phyloP scores from a whole-genome alignment of 768 basidiomycete species.

The Lactarius tabidus region DNA sequence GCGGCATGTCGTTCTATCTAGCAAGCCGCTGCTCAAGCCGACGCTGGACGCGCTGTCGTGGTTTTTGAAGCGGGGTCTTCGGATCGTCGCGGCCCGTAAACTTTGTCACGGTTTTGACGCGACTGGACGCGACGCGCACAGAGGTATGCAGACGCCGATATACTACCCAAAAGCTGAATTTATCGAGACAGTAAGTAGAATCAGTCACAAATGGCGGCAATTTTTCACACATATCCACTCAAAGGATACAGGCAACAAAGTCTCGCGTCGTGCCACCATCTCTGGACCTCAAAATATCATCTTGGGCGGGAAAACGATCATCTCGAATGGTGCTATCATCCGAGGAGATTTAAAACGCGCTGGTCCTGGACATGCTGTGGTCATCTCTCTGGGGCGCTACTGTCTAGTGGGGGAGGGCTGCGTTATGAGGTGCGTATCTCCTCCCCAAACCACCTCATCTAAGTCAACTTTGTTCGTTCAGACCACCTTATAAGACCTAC shows the following conservation, averaged over 20 bases:
- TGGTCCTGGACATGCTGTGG: slow-evolving; percentile 88
- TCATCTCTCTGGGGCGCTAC: slow-evolving; percentile 90
- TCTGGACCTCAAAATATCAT: slow-evolving; percentile 96
- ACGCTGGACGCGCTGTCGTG: not conserved
- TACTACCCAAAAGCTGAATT: slow-evolving; percentile 81
- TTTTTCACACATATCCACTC: not conserved
- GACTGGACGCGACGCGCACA: not conserved
- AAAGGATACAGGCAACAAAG: slow-evolving; percentile 95
- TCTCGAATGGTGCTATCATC: slow-evolving; percentile 84
- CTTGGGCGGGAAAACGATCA: slow-evolving; percentile 94
- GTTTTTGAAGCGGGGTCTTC: not conserved
- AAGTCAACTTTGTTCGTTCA: slow-evolving; percentile 29
- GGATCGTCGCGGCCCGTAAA: not conserved
- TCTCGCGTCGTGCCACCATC: slow-evolving; percentile 86
- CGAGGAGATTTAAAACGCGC: slow-evolving; percentile 90
- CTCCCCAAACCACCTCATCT: not conserved
- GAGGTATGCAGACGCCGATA: slow-evolving; percentile 62
- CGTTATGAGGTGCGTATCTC: slow-evolving; percentile 64
- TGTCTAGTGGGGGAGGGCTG: slow-evolving; percentile 88
- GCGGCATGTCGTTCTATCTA: slow-evolving; percentile 18
- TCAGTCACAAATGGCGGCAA: not conserved
- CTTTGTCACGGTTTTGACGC: not conserved
- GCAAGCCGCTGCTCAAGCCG: not conserved
- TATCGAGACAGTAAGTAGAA: slow-evolving; percentile 69
- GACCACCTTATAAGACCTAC: slow-evolving; percentile 87